Base-by-base conservation (phyloP, 306 rosid species). In the Glycine soja region DNA sequence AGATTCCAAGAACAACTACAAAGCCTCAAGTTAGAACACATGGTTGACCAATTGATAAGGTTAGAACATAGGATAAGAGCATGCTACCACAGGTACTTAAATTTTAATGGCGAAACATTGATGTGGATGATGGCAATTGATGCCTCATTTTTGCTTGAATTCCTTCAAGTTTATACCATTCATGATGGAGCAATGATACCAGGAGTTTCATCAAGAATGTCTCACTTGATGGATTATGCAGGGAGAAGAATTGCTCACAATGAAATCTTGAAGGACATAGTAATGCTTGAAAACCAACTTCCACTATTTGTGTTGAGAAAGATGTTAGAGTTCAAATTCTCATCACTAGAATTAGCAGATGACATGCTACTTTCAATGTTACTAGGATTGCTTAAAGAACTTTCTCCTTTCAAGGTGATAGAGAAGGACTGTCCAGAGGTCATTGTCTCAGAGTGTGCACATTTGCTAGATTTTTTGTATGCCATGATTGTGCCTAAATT, bases 231-330 rank as follows among this genome's bases (percentile, higher is more conserved):
- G 34, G 92, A 89, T 48, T 68, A 47, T 81, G 83, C 85, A 6
- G 88, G 94, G 32, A 83, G 83, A 50, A 92, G 82, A 70, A 75
- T 89, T 36, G 91, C 83, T 4, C 92, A 92, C 45, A 88, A 92
- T 81, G 87, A 87, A 75, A 89, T 88, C 68, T 88, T 93, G 48
- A 90, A 88, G 82, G 99, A 95, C 64, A 70, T 91, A 47, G 64
- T 91, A 34, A 93, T 90, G 97, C 94, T 95, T 32, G 99, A 95
- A 80, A 92, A 95, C 58, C 97, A 91, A 84, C 88, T 95, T 14
- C 99, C 99, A 18, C 4, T 91, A 4, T 86, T 92, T 84, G 87
- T 92, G n/a, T 62, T 90, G 88, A 90, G 97, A 75, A 93, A 91
- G 65, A 77, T 88, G 86, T 77, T 95, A 79, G 92, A 91, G 75